These are phyloP conservation scores for Arctium lappa DNA, from an alignment of 129 eudicot species.

Conservation along the genomic window DNA sequence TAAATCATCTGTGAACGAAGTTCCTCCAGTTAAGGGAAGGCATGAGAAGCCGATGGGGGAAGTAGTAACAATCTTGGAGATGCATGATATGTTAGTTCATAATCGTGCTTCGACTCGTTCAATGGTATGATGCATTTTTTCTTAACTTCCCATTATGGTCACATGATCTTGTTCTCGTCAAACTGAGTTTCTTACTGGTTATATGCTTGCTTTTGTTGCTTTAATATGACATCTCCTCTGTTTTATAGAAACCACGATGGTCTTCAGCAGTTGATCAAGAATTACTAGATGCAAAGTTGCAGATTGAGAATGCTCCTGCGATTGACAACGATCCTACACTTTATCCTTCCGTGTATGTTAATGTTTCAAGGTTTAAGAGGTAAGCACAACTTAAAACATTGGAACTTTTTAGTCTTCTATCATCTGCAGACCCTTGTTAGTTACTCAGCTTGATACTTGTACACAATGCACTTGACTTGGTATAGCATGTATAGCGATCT, in stretches of 20 bases:
- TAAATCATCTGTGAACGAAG: conserved; percentile 16
- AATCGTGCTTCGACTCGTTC: conserved; percentile 51
- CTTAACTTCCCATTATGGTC: neutral
- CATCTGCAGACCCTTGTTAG: neutral
- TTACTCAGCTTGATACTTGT: too few relatives aligned
- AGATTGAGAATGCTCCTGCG: conserved; percentile 51
- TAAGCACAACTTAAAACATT: conserved; percentile 12
- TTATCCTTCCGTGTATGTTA: conserved; percentile 66
- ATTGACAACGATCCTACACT: conserved; percentile 31
- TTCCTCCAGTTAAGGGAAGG: conserved; percentile 12
- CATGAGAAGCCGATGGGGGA: conserved; percentile 22
- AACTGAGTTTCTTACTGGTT: neutral
- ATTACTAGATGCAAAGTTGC: conserved; percentile 48
- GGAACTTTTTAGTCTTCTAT: neutral
- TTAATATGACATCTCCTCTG: neutral
- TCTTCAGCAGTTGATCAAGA: conserved; percentile 60
- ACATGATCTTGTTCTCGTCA: neutral
- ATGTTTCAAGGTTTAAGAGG: conserved; percentile 73
- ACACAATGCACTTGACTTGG: too few relatives aligned
- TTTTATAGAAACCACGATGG: conserved; percentile 63
- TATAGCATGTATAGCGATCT: too few relatives aligned
- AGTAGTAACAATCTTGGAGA: conserved; percentile 44
- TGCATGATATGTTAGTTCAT: conserved; percentile 49
- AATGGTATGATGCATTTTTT: conserved; percentile 33
- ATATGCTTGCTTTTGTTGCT: neutral